These are phyloP conservation scores for Mucor sp. DNA, from an alignment of 371 early-diverging fungal genomes.

Conservation along the genomic window DNA sequence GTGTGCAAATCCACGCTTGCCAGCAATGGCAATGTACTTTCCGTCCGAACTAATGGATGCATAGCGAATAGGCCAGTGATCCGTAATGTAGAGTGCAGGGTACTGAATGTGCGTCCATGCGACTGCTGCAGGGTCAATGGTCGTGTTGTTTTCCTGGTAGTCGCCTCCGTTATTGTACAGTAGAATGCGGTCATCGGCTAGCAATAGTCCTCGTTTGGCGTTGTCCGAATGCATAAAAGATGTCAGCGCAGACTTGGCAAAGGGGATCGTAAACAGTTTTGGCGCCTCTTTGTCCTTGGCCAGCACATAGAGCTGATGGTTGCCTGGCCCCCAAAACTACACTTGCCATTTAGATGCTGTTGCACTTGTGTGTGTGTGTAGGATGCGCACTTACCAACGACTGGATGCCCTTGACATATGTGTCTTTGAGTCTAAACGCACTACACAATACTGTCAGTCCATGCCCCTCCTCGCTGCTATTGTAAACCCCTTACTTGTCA, in stretches of 20 bases:
- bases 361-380: background rate
- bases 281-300: conserved; percentile 1
- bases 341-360: background rate
- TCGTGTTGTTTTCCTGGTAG: conserved; percentile 67
- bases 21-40: conserved; percentile 79
- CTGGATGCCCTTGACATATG: conserved; percentile 61
- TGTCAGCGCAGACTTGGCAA: conserved; percentile 68
- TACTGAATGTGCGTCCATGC: conserved; percentile 81
- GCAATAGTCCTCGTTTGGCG: conserved; percentile 63
- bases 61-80: conserved; percentile 86
- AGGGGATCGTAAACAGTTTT: conserved; percentile 67
- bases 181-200: conserved; percentile 74
- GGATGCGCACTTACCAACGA: conserved; percentile 49
- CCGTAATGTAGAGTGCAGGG: conserved; percentile 76
- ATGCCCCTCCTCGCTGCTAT: background rate
- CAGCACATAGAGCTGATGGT: conserved; percentile 67
- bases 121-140: conserved; percentile 73
- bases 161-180: conserved; percentile 68
- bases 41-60: conserved; percentile 70
- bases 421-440: conserved; percentile 44
- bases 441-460: background rate
- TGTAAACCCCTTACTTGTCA: conserved; percentile 7
- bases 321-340: conserved; percentile 82
- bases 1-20: conserved; percentile 78
- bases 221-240: conserved; percentile 63